Base-by-base conservation (phyloP, 2,329 filamentous ascomycete species). In the Xylariaceae sp. region DNA sequence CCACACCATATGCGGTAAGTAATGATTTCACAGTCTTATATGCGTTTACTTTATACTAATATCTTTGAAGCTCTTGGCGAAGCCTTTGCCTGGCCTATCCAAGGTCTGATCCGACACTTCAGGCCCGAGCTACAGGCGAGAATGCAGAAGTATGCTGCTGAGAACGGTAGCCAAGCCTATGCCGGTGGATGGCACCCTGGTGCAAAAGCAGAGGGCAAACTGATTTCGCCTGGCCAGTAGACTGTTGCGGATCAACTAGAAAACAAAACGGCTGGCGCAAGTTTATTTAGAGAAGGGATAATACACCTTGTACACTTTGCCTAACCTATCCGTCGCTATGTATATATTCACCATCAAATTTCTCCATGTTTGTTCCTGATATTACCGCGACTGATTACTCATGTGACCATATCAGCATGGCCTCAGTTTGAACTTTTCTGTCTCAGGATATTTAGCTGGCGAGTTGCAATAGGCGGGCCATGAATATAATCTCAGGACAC, bases 81-180 rank as follows among this genome's bases (percentile, higher is more conserved):
- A 82, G 95, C 95, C 62, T 99, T 99, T 69, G 93, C 95, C 63
- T 99, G 95, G 95, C 95, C 95, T 63, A 89, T 99, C 66, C 95
- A 99, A 80, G 95, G 95, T 75, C 85, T 99, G 59, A 99, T 99
- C 78, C 89, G 95, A 71, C 95, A 99, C 80, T 99, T 99, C 85
- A 87, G 95, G 69, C 95, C 94, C 40, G 93, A 99, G 79, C 82
- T 99, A 48, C 93, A 98, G 84, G 90, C 88, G 49, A 87, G 94
- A 68, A 96, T 99, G 83, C 84, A 87, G 74, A 86, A 91, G 68
- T 95, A 90, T 73, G 85, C 90, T 17, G 75, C 87, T 72, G 82
- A 89, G 79, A 77, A 85, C 61, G 91, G 91, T 60, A 91, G 91
- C 31, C 76, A 86, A 70, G 82, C 91, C 40, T 81, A 93, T 71